Evolutionary conservation across 345 rosid species (phyloP), one percentile per base, ranked within the genome.

Genomic region (Cardamine resedifolia): DNA sequence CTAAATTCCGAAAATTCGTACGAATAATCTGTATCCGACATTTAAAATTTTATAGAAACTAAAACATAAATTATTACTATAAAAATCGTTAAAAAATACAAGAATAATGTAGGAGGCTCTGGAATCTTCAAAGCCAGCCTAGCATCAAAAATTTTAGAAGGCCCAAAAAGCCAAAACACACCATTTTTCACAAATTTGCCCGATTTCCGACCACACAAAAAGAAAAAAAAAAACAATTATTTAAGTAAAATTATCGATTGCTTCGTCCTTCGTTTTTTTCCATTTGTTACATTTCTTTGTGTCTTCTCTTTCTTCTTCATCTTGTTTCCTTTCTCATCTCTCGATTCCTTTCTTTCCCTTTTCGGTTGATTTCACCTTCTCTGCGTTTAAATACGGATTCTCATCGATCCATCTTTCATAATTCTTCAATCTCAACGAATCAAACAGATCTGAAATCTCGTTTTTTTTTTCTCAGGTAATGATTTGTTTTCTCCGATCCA

Each of bases 191-290:
- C 23, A 49, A 55, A 53, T 7, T 36, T 67, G 3, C 41, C 30
- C 9, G 30, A 3, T 58, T 70, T 59, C 49, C 31, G 38, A 8
- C 23, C 34, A 18, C 43, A 38, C n/a, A 21, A 2, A 7, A 21
- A 51, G 5, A n/a, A 28, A 28, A 28, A 2, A n/a, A 33, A 0
- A 15, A 24, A n/a, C n/a, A n/a, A n/a, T n/a, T n/a, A n/a, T n/a
- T n/a, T n/a, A n/a, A n/a, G n/a, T 4, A 6, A 23, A 33, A 36
- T 19, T 50, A 26, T 6, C 38, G 39, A 34, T 60, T 71, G 52
- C 75, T 1, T 71, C 41, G 68, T 60, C 59, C 7, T 36, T 26
- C 60, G 23, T n/a, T n/a, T 60, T 48, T 60, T n/a, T 14, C 68
- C n/a, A 10, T 60, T 8, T 28, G 41, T 47, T 48, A 12, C 51